Evolutionary conservation across 2,329 filamentous ascomycete genomes (phyloP).

Genomic region (Cordyceps fumosorosea): DNA sequence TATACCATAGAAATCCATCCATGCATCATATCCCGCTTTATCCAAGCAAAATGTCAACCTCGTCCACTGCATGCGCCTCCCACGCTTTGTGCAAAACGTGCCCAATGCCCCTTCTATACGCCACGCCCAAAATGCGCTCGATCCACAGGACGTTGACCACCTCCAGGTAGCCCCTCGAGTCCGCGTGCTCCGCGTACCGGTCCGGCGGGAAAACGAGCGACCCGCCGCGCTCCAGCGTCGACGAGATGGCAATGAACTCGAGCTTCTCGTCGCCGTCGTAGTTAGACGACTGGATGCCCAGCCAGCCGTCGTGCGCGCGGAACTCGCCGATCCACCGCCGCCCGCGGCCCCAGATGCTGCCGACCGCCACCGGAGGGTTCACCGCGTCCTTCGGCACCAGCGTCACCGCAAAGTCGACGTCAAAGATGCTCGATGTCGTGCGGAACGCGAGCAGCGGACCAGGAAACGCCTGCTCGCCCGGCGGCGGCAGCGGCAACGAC

Average conservation of each 20-base stretch:
- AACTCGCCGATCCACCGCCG: constrained; percentile 36
- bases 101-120: constrained; percentile 35
- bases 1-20: background rate
- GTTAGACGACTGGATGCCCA: constrained; percentile 40
- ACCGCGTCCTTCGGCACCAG: constrained; percentile 28
- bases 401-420: constrained; percentile 33
- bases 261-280: constrained; percentile 38
- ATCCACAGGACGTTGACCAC: constrained; percentile 42
- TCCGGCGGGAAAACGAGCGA: constrained; percentile 34
- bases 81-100: constrained; percentile 35
- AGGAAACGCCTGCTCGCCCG: constrained; percentile 27
- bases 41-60: constrained; percentile 36
- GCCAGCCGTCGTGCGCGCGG: constrained; percentile 38
- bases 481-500: constrained; percentile 19
- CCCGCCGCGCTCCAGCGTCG: constrained; percentile 34
- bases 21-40: constrained; percentile 15
- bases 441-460: constrained; percentile 35
- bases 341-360: constrained; percentile 33
- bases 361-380: constrained; percentile 36
- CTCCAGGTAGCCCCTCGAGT: constrained; percentile 36
- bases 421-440: constrained; percentile 33
- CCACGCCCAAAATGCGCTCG: constrained; percentile 37
- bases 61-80: constrained; percentile 33
- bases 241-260: constrained; percentile 38
- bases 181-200: constrained; percentile 34